A percentile compares a stretch with the other conserved stretches of the same genome.
These are phyloP conservation scores for Daldinia eschscholtzii DNA, from an alignment of 2,329 filamentous ascomycete genomes.

Conservation along the genomic window DNA sequence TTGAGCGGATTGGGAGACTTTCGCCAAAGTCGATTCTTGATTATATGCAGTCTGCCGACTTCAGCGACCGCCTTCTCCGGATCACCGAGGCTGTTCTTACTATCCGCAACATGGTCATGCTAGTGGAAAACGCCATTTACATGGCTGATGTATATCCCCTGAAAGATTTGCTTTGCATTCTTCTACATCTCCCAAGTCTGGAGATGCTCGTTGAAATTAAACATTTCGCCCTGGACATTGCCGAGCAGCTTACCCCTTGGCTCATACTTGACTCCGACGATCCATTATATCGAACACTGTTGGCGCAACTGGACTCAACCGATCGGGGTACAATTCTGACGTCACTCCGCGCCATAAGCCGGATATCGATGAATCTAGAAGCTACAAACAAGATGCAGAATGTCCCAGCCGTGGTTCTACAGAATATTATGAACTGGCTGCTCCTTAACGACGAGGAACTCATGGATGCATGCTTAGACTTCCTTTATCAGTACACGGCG, in stretches of 20 bases:
- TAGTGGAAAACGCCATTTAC: conserved; percentile 88
- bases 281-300: conserved; percentile 81
- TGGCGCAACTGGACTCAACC: conserved; percentile 72
- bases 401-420: conserved; percentile 74
- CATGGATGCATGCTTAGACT: conserved; percentile 88
- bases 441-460: conserved; percentile 91
- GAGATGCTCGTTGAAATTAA: conserved; percentile 84
- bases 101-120: conserved; percentile 94
- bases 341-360: conserved; percentile 82
- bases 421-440: conserved; percentile 78
- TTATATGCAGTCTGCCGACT: conserved; percentile 78
- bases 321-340: conserved; percentile 88
- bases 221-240: conserved; percentile 90
- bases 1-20: conserved; percentile 78
- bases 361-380: conserved; percentile 89
- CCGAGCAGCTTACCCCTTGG: conserved; percentile 89
- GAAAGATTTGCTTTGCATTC: conserved; percentile 85
- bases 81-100: conserved; percentile 90
- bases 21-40: conserved; percentile 71
- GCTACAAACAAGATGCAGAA: conserved; percentile 81
- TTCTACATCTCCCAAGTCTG: conserved; percentile 80
- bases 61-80: conserved; percentile 77
- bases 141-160: conserved; percentile 80
- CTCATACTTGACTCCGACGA: conserved; percentile 79
- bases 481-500: conserved; percentile 95